Evolutionary conservation across 306 rosid genomes (phyloP).

Genomic region (Prunus mira): DNA sequence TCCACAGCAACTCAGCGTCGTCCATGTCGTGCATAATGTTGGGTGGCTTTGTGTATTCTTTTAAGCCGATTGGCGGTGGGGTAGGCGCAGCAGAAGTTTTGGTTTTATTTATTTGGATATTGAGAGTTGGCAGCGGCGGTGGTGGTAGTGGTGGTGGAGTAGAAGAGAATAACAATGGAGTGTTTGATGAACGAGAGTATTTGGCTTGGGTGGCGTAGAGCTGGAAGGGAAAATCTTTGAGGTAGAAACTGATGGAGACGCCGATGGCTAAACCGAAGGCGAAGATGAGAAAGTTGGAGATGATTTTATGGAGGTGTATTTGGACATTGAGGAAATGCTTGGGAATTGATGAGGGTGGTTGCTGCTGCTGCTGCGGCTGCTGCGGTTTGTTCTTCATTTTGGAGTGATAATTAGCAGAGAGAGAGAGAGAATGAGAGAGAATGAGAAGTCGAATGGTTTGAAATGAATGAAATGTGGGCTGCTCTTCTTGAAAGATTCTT

Average conservation of each 20-base stretch:
- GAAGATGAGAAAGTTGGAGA: conserved; percentile 41
- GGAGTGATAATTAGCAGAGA: neutral
- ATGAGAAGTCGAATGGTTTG: neutral
- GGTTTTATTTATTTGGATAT: conserved; percentile 7
- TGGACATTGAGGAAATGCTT: conserved; percentile 32
- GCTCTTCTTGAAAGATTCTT: neutral
- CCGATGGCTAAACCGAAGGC: conserved; percentile 63
- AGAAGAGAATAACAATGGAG: neutral
- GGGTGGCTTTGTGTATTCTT: conserved; percentile 36
- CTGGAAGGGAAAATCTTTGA: conserved; percentile 28
- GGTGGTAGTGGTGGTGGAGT: neutral
- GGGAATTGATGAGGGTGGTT: conserved; percentile 14
- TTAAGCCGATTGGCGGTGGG: conserved; percentile 24
- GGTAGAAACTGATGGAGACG: conserved; percentile 39
- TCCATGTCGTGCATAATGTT: conserved; percentile 53
- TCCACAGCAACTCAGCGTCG: conserved; percentile 74
- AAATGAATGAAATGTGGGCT: neutral
- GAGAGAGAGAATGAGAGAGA: conserved; percentile 1
- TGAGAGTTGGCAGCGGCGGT: neutral
- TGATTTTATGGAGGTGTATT: conserved; percentile 37
- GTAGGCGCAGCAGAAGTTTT: neutral
- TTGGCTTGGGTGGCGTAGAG: conserved; percentile 29
- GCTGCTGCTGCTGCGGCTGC: conserved; percentile 17
- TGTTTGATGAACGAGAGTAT: neutral
- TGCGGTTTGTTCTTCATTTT: conserved; percentile 29